Evolutionary conservation across 1,284 basidiomycete species (phyloP), one percentile per base, ranked within the genome.

Genomic region (Rhodotorula sp.): DNA sequence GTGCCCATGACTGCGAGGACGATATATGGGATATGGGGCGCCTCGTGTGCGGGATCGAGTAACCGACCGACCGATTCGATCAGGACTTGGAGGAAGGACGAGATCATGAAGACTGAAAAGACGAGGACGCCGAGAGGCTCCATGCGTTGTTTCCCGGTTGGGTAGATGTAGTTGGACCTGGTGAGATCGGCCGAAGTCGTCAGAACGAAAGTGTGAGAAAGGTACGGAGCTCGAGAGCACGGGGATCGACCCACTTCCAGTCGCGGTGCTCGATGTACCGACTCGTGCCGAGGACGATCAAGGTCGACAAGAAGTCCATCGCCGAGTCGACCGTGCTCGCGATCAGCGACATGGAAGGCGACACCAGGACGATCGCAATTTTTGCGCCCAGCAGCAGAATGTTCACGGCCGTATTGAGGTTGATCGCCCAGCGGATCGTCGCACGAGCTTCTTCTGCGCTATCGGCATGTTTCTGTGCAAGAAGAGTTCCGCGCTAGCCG

Each of bases 91-190:
- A 80, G 67, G 68, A 83, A 84, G 4, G 81, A 84, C 0, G 84
- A 81, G 61, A 85, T 85, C 85, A 86, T 86, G 50, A 84, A 82
- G n/a, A 86, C 85, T n/a, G 83, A 82, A 75, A 86, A 86, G 70
- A 86, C 79, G 58, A 81, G 75, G 26, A 81, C 80, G n/a, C 74
- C 77, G 56, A 77, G 66, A 0, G 77, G 73, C 52, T 74, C 67
- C 73, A 76, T 77, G 28, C 84, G 78, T 59, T 81, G 78, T 77
- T 85, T 85, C 23, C 85, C 85, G 3, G 83, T 83, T 0, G 85
- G 85, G 73, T 85, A 86, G 62, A 80, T 47, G 34, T 79, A 79
- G 14, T 74, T 45, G n/a, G 64, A 55, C 26, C 54, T 55, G 54
- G 38, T 43, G 10, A 7, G 38, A 43, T 43, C 10, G 38, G 12